Percentiles rank a stretch among this genome's conserved stretches.
Evolutionary conservation across 140 eudicot genomes (phyloP).

Genomic region (Cichorium intybus): DNA sequence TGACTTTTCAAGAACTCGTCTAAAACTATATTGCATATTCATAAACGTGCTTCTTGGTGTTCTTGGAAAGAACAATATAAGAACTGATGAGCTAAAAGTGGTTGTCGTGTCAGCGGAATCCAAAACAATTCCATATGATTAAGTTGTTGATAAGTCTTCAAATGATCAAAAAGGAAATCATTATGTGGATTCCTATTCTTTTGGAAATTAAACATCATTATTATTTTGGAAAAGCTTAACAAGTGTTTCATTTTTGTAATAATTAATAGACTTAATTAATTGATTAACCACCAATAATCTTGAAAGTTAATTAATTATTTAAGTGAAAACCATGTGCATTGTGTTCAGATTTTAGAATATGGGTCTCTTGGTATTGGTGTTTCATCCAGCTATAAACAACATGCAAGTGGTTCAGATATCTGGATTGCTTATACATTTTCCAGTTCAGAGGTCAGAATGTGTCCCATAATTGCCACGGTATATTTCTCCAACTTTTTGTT

Average conservation of each 20-base stretch:
- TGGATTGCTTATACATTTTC: constrained; percentile 18
- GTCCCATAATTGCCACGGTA: constrained; percentile 22
- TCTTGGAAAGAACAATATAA: background rate
- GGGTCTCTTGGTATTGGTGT: constrained; percentile 4
- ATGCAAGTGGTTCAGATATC: constrained; percentile 26
- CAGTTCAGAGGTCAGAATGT: constrained; percentile 35
- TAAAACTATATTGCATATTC: background rate
- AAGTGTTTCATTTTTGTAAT: constrained; percentile 6
- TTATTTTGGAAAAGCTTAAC: constrained; percentile 2
- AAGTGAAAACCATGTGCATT: constrained; percentile 29
- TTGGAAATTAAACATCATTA: constrained; percentile 22
- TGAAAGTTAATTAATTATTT: background rate
- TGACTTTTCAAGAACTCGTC: background rate
- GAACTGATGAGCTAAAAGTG: constrained; percentile 32
- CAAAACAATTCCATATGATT: constrained; percentile 21
- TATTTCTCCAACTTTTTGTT: background rate
- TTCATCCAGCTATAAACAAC: constrained; percentile 32
- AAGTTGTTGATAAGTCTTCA: constrained; percentile 15
- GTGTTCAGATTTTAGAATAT: constrained; percentile 19
- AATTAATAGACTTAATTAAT: constrained; percentile 2
- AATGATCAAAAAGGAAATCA: constrained; percentile 22
- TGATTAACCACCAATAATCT: constrained; percentile 8
- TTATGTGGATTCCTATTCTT: constrained; percentile 31
- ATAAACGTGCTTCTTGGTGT: background rate
- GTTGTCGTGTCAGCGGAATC: constrained; percentile 35